phyloP scores from a whole-genome alignment of 805 yeast species.

The Candida koratica region DNA sequence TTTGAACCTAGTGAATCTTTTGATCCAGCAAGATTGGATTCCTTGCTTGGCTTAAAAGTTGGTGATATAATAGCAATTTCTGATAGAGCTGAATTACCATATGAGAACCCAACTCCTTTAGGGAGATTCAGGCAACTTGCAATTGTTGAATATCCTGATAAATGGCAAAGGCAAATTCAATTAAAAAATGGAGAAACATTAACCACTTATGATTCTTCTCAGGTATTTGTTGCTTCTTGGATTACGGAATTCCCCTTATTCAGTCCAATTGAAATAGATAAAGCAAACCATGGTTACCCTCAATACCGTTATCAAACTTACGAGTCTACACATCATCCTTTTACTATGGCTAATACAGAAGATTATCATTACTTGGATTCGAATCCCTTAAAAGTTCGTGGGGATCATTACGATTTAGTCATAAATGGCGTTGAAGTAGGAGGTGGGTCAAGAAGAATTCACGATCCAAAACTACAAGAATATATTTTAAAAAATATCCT shows the following conservation, averaged over 20 bases:
- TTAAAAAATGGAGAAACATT: slow-evolving; percentile 11
- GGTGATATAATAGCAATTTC: slow-evolving; percentile 79
- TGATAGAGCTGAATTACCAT: slow-evolving; percentile 65
- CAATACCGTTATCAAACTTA: slow-evolving; percentile 45
- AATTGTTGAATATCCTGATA: slow-evolving; percentile 48
- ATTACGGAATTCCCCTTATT: slow-evolving; percentile 90
- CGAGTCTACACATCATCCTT: slow-evolving; percentile 92
- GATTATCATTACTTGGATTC: slow-evolving; percentile 57
- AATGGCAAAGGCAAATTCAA: slow-evolving; percentile 43
- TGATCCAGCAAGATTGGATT: slow-evolving; percentile 15
- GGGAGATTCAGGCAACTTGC: slow-evolving; percentile 81
- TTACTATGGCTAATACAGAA: slow-evolving; percentile 79
- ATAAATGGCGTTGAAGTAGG: slow-evolving; percentile 94
- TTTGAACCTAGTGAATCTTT: slow-evolving; percentile 17
- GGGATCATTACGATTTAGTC: slow-evolving; percentile 93
- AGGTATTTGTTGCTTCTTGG: slow-evolving; percentile 69
- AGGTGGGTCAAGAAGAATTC: slow-evolving; percentile 95
- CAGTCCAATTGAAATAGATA: slow-evolving; percentile 57
- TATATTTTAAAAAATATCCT: slow-evolving; percentile 66
- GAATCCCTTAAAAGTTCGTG: slow-evolving; percentile 63
- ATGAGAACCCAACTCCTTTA: slow-evolving; percentile 93
- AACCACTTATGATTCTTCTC: slow-evolving; percentile 19
- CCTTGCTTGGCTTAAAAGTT: slow-evolving; percentile 39
- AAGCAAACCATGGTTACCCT: slow-evolving; percentile 37
- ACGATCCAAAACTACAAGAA: slow-evolving; percentile 74